These are phyloP conservation scores for Podaxis sp. DNA, from an alignment of 768 basidiomycete genomes.

Conservation along the genomic window DNA sequence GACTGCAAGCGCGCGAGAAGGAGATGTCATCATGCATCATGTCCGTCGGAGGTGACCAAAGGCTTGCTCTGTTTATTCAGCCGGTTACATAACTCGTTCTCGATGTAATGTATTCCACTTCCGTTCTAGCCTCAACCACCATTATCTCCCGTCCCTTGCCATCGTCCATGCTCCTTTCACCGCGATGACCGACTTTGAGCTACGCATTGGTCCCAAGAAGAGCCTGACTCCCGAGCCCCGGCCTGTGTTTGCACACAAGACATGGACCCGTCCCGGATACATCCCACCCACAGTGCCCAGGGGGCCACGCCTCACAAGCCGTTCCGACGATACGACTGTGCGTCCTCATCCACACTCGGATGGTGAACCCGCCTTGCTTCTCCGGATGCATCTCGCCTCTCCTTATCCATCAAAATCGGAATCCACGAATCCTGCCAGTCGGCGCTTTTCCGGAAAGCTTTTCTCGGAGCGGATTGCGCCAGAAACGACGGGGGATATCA, in stretches of 20 bases:
- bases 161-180: neutral
- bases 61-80: neutral
- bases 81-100: neutral
- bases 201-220: constrained; percentile 21
- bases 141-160: neutral
- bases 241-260: constrained; percentile 16
- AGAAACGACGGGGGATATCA: neutral
- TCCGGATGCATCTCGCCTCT: neutral
- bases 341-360: neutral
- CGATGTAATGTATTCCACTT: neutral
- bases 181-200: constrained; percentile 22
- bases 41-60: neutral
- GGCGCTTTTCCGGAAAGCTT: neutral
- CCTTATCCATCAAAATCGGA: neutral
- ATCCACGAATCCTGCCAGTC: neutral
- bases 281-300: neutral
- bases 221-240: neutral
- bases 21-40: neutral
- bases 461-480: neutral
- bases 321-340: neutral
- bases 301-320: neutral
- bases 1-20: neutral
- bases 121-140: neutral
- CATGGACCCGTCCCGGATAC: constrained; percentile 23
- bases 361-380: neutral